phyloP scores from a whole-genome alignment of 257 asterid genomes.

The Coffea canephora region DNA sequence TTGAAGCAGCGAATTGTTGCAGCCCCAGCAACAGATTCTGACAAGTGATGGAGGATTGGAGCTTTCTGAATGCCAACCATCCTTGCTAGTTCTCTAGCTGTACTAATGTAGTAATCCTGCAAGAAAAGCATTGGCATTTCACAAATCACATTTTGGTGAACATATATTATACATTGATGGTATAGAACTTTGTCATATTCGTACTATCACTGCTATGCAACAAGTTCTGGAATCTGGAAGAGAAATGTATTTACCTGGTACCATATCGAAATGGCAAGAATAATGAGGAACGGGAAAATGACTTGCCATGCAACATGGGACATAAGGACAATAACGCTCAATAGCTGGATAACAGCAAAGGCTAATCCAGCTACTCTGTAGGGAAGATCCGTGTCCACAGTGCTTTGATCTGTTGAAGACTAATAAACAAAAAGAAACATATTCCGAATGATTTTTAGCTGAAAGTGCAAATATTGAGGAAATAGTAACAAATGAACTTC shows the following conservation, averaged over 20 bases:
- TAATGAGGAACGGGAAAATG: conserved; percentile 53
- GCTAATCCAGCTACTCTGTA: conserved; percentile 79
- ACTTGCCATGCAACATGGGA: conserved; percentile 74
- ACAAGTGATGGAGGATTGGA: conserved; percentile 79
- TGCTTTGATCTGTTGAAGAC: conserved; percentile 90
- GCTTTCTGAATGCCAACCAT: conserved; percentile 74
- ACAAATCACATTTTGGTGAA: not conserved
- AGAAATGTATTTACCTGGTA: conserved; percentile 53
- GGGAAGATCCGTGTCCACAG: conserved; percentile 76
- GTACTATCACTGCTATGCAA: too few species aligned
- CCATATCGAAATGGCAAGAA: conserved; percentile 66
- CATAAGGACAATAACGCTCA: conserved; percentile 75
- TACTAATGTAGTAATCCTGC: conserved; percentile 66
- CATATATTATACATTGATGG: not conserved
- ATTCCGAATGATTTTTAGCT: conserved; percentile 9
- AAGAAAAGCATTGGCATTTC: not conserved
- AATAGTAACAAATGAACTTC: not conserved
- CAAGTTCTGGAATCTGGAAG: too few species aligned
- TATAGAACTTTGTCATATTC: too few species aligned
- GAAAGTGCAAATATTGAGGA: not conserved
- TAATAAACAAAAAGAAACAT: conserved; percentile 21
- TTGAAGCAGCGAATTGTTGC: conserved; percentile 70
- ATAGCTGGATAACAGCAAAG: conserved; percentile 74
- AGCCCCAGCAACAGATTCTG: conserved; percentile 70
- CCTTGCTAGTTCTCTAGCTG: conserved; percentile 81